Conservation (phyloP, 2,329 filamentous ascomycete genomes). For the Curvularia verruculosa region DNA sequence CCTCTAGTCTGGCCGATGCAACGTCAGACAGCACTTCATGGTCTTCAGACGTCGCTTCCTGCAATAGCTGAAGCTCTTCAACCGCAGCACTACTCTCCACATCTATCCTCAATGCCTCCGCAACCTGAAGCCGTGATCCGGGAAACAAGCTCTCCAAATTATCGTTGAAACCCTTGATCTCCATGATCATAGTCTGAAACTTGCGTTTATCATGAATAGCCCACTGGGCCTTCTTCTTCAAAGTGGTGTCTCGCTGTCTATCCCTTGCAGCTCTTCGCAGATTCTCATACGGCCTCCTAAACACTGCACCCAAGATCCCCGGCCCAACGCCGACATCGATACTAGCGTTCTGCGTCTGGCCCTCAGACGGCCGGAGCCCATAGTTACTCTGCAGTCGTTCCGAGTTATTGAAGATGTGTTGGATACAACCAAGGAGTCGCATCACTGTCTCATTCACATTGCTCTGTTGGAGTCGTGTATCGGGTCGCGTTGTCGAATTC, state of each 20-base stretch:
- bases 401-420: not conserved
- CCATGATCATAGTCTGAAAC: not conserved
- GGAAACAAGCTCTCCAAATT: conserved; percentile 1
- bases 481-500: not conserved
- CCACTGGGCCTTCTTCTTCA: not conserved
- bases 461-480: not conserved
- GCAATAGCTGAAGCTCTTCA: conserved; percentile 1
- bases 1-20: not conserved
- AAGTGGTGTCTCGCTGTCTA: not conserved
- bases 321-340: not conserved
- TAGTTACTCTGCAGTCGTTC: not conserved
- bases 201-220: not conserved
- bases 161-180: not conserved
- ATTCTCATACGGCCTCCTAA: not conserved
- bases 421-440: not conserved
- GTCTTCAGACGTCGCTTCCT: not conserved
- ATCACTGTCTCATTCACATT: conserved; percentile 1
- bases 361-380: not conserved
- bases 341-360: not conserved
- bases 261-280: not conserved
- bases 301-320: not conserved
- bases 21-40: not conserved
- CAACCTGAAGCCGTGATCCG: conserved; percentile 1
- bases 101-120: not conserved
- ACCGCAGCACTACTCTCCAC: not conserved